phyloP scores from a whole-genome alignment of 2,329 filamentous ascomycete genomes.

The Lasiodiplodia sp. region DNA sequence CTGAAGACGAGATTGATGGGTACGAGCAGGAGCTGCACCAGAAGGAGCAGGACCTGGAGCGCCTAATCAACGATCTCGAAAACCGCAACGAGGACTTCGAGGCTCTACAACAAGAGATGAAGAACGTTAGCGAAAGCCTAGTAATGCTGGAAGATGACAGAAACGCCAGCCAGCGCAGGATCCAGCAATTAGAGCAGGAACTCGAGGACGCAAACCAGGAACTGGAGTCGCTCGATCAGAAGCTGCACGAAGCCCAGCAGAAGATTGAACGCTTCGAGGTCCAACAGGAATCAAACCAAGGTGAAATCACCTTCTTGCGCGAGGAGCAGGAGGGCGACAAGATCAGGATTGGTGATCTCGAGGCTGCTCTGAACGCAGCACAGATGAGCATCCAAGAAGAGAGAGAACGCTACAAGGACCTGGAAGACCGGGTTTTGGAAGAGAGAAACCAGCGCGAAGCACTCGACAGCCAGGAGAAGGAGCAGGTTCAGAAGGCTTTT shows the following conservation, averaged over 20 bases:
- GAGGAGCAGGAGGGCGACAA: constrained; percentile 98
- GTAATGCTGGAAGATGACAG: constrained; percentile 90
- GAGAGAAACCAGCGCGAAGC: constrained; percentile 88
- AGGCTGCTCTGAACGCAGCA: constrained; percentile 79
- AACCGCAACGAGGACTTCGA: constrained; percentile 86
- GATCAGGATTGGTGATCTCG: constrained; percentile 94
- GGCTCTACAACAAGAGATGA: constrained; percentile 92
- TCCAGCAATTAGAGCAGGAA: constrained; percentile 83
- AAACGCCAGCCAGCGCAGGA: constrained; percentile 76
- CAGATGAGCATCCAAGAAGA: constrained; percentile 84
- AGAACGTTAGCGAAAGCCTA: constrained; percentile 85
- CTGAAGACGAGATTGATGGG: constrained; percentile 64
- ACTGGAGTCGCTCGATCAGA: constrained; percentile 83
- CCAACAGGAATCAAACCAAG: constrained; percentile 89
- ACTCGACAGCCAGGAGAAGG: constrained; percentile 86
- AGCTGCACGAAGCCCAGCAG: constrained; percentile 81
- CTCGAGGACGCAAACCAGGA: constrained; percentile 85
- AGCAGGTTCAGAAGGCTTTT: constrained; percentile 91
- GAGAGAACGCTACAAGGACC: constrained; percentile 68
- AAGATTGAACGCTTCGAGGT: constrained; percentile 89
- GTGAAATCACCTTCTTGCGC: constrained; percentile 91
- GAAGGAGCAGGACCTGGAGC: constrained; percentile 73
- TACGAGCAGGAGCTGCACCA: constrained; percentile 72
- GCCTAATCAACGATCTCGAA: constrained; percentile 73
- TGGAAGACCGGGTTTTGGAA: constrained; percentile 71